Base-by-base conservation (phyloP, 108 stramenopile genomes). In the Fragilariopsis cylindrus region DNA sequence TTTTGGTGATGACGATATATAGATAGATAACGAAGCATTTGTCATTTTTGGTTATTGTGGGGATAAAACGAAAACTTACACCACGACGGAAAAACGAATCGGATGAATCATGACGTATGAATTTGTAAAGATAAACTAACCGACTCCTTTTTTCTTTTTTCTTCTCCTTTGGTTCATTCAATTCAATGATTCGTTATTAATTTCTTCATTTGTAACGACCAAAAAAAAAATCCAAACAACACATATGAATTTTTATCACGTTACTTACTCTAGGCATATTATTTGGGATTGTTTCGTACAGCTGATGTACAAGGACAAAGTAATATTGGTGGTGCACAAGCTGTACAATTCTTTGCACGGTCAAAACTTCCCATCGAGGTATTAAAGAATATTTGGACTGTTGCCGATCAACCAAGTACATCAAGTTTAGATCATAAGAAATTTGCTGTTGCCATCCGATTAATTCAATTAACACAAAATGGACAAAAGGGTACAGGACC, bases 401-500 rank as follows among this genome's bases (percentile, higher is more conserved):
- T 96, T 49, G 78, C 86, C 47, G 95, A 96, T 71, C 81, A 88
- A 54, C 82, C 82, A 43, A 77, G 91, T 7, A 84, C 85, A 12
- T 85, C 84, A 69, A 80, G 80, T 48, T 69, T 96, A 65, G 90
- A 93, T 78, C 64, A 53, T 21, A 48, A 48, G 15, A 92, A 96
- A 70, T 96, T 93, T 73, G 73, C 74, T 39, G 85, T 87, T 15
- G 95, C 95, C 11, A 75, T 96, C 4, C 75, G 95, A 40, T 72
- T 93, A 65, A 96, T 96, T 71, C 92, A 96, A 77, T 72, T 93
- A 45, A 77, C 83, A 48, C 95, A 96, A 69, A 93, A 92, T 83
- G 92, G 91, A 49, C 72, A 80, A 48, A 83, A 84, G 50, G 90
- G 88, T 55, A 66, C 82, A 56, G 95, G 90, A 65, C 15, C 84